These are phyloP conservation scores for Tetrahymena thermophila DNA, from an alignment of 73 alveolate genomes.

Conservation along the genomic window DNA sequence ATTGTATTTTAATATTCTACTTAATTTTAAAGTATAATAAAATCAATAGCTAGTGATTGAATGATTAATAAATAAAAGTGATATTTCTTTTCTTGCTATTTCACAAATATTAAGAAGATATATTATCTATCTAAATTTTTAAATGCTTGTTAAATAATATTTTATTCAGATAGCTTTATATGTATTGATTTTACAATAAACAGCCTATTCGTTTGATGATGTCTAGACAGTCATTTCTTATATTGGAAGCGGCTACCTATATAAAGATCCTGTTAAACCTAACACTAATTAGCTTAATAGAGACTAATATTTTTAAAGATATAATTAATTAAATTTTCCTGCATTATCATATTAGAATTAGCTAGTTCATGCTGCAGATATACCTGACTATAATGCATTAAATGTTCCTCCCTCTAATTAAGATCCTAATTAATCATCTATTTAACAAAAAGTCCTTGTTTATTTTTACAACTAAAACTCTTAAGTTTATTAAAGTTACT, in stretches of 20 bases:
- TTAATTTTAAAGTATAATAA: too few relatives aligned
- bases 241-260: neutral
- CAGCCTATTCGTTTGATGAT: neutral
- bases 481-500: neutral
- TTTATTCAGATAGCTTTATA: neutral
- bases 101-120: too few relatives aligned
- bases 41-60: too few relatives aligned
- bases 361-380: neutral
- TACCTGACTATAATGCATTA: neutral
- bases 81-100: too few relatives aligned
- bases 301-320: neutral
- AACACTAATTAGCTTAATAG: neutral
- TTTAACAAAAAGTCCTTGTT: neutral
- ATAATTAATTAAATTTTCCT: neutral
- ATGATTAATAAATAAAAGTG: too few relatives aligned
- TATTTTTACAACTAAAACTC: neutral
- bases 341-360: neutral
- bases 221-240: neutral
- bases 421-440: neutral
- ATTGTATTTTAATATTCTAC: too few relatives aligned
- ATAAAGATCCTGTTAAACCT: neutral
- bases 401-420: neutral
- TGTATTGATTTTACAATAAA: neutral
- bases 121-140: too few relatives aligned
- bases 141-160: neutral